Evolutionary conservation across 2,329 filamentous ascomycete genomes (phyloP).

Genomic region (Colletotrichum tofieldiae): DNA sequence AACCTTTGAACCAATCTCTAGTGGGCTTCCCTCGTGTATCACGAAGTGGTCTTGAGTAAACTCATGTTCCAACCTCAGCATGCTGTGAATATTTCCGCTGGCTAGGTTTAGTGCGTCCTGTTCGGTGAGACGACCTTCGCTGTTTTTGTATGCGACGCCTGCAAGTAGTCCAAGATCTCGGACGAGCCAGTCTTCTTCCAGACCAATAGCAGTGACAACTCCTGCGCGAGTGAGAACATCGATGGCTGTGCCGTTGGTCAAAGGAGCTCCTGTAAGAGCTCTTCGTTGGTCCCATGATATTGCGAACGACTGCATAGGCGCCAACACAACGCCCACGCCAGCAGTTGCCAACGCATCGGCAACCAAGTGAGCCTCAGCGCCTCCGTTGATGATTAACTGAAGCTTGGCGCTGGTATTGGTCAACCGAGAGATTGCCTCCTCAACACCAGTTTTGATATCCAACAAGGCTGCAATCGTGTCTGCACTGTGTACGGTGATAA

Average conservation of each 20-base stretch:
- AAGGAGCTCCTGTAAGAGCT: constrained; percentile 74
- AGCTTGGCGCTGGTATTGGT: constrained; percentile 50
- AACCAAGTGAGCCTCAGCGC: constrained; percentile 74
- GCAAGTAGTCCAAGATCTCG: constrained; percentile 73
- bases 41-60: constrained; percentile 62
- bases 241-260: constrained; percentile 75
- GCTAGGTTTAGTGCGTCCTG: constrained; percentile 70
- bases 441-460: constrained; percentile 70
- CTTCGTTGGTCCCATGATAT: constrained; percentile 74
- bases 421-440: constrained; percentile 54
- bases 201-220: constrained; percentile 70
- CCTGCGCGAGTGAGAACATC: constrained; percentile 72
- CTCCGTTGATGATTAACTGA: constrained; percentile 71
- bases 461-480: constrained; percentile 74
- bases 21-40: constrained; percentile 75
- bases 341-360: constrained; percentile 71
- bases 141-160: constrained; percentile 72
- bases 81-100: constrained; percentile 68
- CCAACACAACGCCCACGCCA: constrained; percentile 71
- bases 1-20: constrained; percentile 71
- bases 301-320: constrained; percentile 70
- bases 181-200: constrained; percentile 75
- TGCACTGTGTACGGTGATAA: constrained; percentile 73
- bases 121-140: constrained; percentile 68
- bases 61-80: constrained; percentile 64